Percentiles rank a stretch among this genome's conserved stretches.
Evolutionary conservation across 768 basidiomycete species (phyloP).

Genomic region (Russula ochroleuca): DNA sequence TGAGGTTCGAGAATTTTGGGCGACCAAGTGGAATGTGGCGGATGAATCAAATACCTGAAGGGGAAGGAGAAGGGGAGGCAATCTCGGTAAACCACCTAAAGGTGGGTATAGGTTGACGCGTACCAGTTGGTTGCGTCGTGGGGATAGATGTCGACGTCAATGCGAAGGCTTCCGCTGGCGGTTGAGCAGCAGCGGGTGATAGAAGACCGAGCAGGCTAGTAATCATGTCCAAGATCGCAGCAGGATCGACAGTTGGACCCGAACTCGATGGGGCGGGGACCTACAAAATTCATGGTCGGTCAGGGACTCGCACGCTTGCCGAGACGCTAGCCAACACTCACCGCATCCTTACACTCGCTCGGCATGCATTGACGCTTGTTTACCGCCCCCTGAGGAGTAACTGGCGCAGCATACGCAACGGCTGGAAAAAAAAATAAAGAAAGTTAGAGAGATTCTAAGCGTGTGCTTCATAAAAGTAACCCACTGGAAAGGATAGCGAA

Average conservation of each 20-base stretch:
- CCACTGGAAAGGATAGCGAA: not conserved
- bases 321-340: not conserved
- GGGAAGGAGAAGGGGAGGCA: not conserved
- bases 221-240: not conserved
- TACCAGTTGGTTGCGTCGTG: not conserved
- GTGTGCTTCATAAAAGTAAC: not conserved
- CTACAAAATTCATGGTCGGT: not conserved
- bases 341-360: not conserved
- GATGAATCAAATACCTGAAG: slow-evolving; percentile 3
- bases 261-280: not conserved
- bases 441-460: not conserved
- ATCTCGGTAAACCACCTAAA: not conserved
- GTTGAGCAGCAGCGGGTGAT: no score
- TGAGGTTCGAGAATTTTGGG: not conserved
- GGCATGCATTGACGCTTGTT: not conserved
- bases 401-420: not conserved
- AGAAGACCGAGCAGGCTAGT: no score
- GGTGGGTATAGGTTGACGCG: not conserved
- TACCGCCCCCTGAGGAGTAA: not conserved
- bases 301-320: not conserved
- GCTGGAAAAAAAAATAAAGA: not conserved
- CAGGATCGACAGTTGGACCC: no score
- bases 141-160: not conserved
- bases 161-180: no score
- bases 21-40: not conserved